These are phyloP conservation scores for Hirschioporus abietinus DNA, from an alignment of 768 basidiomycete genomes.

Conservation along the genomic window DNA sequence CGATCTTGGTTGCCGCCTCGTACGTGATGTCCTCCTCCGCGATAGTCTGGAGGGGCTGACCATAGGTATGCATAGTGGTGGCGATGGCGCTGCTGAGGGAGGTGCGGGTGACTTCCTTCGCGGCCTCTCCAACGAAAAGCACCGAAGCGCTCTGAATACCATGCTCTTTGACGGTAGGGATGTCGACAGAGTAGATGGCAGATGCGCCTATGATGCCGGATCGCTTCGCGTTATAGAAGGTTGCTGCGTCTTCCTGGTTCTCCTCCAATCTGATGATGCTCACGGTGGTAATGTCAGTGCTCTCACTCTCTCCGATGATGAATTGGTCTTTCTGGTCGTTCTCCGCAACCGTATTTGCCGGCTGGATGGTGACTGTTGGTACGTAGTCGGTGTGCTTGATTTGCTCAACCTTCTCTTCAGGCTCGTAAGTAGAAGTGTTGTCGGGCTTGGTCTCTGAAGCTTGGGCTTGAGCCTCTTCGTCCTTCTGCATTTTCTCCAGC, in stretches of 20 bases:
- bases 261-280: not conserved
- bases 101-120: too few relatives aligned
- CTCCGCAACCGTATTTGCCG: not conserved
- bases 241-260: not conserved
- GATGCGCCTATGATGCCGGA: not conserved
- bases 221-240: not conserved
- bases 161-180: not conserved
- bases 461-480: not conserved
- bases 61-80: not conserved
- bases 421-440: not conserved
- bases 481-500: not conserved
- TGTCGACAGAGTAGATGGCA: not conserved
- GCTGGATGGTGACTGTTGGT: too few relatives aligned
- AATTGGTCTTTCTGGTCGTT: not conserved
- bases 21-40: not conserved
- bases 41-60: not conserved
- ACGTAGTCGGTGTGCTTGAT: not conserved
- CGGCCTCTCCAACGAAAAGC: not conserved
- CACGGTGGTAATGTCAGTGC: not conserved
- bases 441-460: too few relatives aligned
- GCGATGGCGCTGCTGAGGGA: not conserved
- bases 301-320: not conserved
- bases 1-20: too few relatives aligned
- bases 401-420: not conserved
- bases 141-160: not conserved